Evolutionary conservation across 306 rosid genomes (phyloP).

Genomic region (Delonix regia): DNA sequence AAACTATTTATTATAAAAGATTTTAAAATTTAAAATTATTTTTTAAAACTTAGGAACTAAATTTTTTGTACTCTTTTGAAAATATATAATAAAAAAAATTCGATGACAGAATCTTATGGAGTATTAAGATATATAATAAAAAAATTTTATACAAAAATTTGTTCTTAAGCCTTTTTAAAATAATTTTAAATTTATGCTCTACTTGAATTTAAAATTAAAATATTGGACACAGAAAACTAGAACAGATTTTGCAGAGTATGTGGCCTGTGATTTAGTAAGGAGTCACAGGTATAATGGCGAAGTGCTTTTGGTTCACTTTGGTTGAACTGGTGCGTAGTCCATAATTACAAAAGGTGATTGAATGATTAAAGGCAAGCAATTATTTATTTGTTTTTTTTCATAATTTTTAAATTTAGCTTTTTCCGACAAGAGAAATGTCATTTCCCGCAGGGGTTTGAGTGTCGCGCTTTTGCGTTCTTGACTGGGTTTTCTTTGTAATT

Average conservation of each 20-base stretch:
- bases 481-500: neutral
- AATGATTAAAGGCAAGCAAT: conserved; percentile 34
- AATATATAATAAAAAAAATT: too few relatives aligned
- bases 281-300: conserved; percentile 15
- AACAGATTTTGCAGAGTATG: neutral
- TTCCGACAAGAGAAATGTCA: neutral
- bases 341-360: conserved; percentile 28
- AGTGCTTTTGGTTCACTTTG: conserved; percentile 27
- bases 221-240: conserved; percentile 46
- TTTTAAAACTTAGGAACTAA: too few relatives aligned
- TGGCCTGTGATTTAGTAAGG: conserved; percentile 7
- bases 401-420: neutral
- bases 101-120: too few relatives aligned
- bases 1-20: too few relatives aligned
- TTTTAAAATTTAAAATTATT: too few relatives aligned
- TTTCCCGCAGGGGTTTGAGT: conserved; percentile 1
- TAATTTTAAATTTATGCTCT: too few relatives aligned
- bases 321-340: conserved; percentile 10
- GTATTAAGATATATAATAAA: too few relatives aligned
- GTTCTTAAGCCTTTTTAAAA: too few relatives aligned
- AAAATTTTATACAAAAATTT: too few relatives aligned
- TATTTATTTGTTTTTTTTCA: neutral
- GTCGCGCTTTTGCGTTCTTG: conserved; percentile 4
- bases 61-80: too few relatives aligned
- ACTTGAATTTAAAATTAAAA: too few relatives aligned